phyloP scores from a whole-genome alignment of 192 early-diverging fungal species.

The Coemansia sp. region DNA sequence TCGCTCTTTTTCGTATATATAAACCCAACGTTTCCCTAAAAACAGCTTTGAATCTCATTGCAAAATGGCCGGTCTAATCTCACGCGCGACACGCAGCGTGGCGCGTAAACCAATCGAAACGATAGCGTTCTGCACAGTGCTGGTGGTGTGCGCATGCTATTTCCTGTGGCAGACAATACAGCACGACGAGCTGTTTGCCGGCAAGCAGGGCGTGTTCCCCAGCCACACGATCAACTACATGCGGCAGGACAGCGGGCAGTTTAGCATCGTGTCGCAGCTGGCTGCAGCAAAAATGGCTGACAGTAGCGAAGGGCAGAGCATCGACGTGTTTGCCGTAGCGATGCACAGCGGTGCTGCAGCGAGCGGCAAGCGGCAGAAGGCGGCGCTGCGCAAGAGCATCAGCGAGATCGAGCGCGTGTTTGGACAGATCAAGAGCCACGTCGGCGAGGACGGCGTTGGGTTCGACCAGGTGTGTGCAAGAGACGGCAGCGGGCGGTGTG shows the following conservation, averaged over 20 bases:
- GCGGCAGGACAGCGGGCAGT: conserved; percentile 15
- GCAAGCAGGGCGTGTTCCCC: conserved; percentile 19
- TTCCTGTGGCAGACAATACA: conserved; percentile 68
- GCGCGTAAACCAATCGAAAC: conserved; percentile 79
- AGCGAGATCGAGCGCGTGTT: conserved; percentile 25
- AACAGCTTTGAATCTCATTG: background rate
- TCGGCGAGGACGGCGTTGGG: background rate
- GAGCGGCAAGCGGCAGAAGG: conserved; percentile 19
- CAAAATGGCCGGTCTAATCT: conserved; percentile 32
- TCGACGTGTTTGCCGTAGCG: conserved; percentile 32
- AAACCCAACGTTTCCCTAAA: too few species aligned
- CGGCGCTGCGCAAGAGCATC: conserved; percentile 30
- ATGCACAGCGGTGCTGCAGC: conserved; percentile 15
- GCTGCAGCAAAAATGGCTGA: background rate
- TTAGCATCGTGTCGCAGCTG: conserved; percentile 10
- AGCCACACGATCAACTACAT: conserved; percentile 25
- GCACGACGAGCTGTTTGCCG: conserved; percentile 64
- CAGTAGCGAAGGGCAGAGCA: conserved; percentile 4
- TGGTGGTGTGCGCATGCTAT: conserved; percentile 76
- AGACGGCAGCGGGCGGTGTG: conserved; percentile 34
- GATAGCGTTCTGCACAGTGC: conserved; percentile 65
- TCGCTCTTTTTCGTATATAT: background rate
- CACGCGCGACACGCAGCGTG: conserved; percentile 51
- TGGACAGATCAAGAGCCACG: conserved; percentile 11
- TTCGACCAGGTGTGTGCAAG: conserved; percentile 50